These are phyloP conservation scores for Linaria vulgaris DNA, from an alignment of 257 asterid genomes.

Conservation along the genomic window DNA sequence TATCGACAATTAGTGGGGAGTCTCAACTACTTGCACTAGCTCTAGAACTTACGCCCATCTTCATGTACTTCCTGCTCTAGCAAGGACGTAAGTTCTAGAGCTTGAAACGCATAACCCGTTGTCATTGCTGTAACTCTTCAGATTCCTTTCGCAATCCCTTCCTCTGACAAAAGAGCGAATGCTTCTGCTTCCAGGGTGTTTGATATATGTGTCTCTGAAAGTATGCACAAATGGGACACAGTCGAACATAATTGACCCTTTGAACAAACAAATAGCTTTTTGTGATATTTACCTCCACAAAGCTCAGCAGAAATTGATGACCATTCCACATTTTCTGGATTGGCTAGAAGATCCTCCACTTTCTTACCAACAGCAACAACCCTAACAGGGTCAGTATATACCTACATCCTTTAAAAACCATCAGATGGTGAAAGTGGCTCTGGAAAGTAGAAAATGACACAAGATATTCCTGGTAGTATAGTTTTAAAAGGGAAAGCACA, in stretches of 20 bases:
- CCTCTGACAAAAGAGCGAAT: slow-evolving; percentile 92
- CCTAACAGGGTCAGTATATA: slow-evolving; percentile 97
- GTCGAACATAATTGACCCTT: slow-evolving; percentile 1
- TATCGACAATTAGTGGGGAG: too few relatives aligned
- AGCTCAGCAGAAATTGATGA: slow-evolving; percentile 81
- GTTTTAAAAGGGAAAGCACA: slow-evolving; percentile 29
- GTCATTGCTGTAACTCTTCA: slow-evolving; percentile 97
- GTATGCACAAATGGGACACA: slow-evolving; percentile 24
- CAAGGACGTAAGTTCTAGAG: slow-evolving; percentile 63
- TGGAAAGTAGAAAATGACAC: slow-evolving; percentile 8
- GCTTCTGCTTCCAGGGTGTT: slow-evolving; percentile 89
- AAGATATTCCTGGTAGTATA: too few relatives aligned
- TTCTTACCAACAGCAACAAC: slow-evolving; percentile 87
- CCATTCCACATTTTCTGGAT: slow-evolving; percentile 87
- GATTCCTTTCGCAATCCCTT: slow-evolving; percentile 95
- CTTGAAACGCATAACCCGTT: slow-evolving; percentile 64
- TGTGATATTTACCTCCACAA: slow-evolving; percentile 89
- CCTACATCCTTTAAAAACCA: slow-evolving; percentile 41
- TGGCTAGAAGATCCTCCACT: slow-evolving; percentile 82
- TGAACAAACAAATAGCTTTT: slow-evolving; percentile 4
- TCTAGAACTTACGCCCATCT: too few relatives aligned
- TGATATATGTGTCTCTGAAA: slow-evolving; percentile 87
- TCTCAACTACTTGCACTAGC: too few relatives aligned
- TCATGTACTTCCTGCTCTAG: slow-evolving; percentile 78
- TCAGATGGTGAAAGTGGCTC: slow-evolving; percentile 1